phyloP scores from a whole-genome alignment of 495 filamentous ascomycete genomes.

The Trichoderma erinaceum region DNA sequence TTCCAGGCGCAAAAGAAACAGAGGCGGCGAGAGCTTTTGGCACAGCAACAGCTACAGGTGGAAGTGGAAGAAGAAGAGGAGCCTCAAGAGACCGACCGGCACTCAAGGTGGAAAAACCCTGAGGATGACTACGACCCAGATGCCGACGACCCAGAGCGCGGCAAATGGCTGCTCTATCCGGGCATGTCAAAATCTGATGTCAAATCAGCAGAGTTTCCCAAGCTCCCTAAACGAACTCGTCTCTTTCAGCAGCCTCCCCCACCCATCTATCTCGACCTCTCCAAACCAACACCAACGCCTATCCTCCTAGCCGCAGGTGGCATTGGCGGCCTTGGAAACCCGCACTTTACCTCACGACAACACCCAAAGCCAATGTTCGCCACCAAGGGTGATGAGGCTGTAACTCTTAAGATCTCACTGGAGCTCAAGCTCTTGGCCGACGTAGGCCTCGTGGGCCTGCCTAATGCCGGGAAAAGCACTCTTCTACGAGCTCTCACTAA shows the following conservation, averaged over 20 bases:
- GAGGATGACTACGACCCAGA: slow-evolving; percentile 31
- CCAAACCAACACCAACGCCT: slow-evolving; percentile 69
- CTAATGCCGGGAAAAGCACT: slow-evolving; percentile 95
- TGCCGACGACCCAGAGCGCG: slow-evolving; percentile 37
- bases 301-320: slow-evolving; percentile 88
- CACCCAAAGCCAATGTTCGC: slow-evolving; percentile 75
- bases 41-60: background rate
- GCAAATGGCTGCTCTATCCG: slow-evolving; percentile 84
- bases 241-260: slow-evolving; percentile 58
- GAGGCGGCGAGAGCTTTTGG: slow-evolving; percentile 22
- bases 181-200: slow-evolving; percentile 62
- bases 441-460: slow-evolving; percentile 87
- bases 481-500: slow-evolving; percentile 79
- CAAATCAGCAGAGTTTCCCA: slow-evolving; percentile 53
- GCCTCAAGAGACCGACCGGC: slow-evolving; percentile 21
- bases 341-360: slow-evolving; percentile 73
- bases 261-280: slow-evolving; percentile 78
- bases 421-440: slow-evolving; percentile 94
- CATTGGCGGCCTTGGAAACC: slow-evolving; percentile 85
- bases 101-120: slow-evolving; percentile 16
- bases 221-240: slow-evolving; percentile 48
- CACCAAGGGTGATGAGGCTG: slow-evolving; percentile 73
- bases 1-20: slow-evolving; percentile 28
- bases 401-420: slow-evolving; percentile 72
- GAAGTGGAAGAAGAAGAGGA: slow-evolving; percentile 30